Base-by-base conservation (phyloP, 768 basidiomycete species). In the Dacryopinax primogenitus region DNA sequence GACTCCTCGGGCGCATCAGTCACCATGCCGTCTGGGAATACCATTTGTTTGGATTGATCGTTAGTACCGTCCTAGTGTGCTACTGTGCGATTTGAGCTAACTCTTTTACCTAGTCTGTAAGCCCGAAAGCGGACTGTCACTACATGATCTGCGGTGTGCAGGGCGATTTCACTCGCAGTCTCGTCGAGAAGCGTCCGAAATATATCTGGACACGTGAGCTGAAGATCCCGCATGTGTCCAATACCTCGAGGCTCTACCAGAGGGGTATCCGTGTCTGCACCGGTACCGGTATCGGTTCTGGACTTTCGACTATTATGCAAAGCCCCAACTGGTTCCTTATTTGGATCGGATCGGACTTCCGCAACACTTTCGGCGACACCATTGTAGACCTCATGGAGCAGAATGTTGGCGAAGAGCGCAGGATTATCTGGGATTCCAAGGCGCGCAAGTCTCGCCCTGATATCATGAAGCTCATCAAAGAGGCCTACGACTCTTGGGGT, bases 341-440 rank as follows among this genome's bases (percentile, higher is more conserved):
- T 69, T 89, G 87, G 87, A 87, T 69, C 83, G 86, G 86, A 63
- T 87, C 86, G 65, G 87, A 90, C 71, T 87, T 90, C 74, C 87
- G 87, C 74, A 88, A 86, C 76, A 89, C 88, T 1, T 90, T 91
- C 69, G 89, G 89, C 1, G 84, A 86, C 26, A 90, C 87, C 21
- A 87, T 90, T 67, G 83, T 81, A 67, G 83, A 83, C 33, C 79
- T 90, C 63, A 89, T 90, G 69, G 81, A 83, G 69, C 80, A 82
- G 67, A 82, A 88, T 71, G 77, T 90, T 47, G 85, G 80, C 68
- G 86, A 87, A 32, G 87, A 89, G 72, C 85, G 88, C 33, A 78
- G 85, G 51, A 78, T 83, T 12, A 80, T 90, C 9, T 90, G 88
- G 88, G 88, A 90, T 76, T 84, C 83, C 68, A 90, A 87, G 74